Conservation (phyloP, 164 flowering plant genomes). For the Stephania yunnanensis region DNA sequence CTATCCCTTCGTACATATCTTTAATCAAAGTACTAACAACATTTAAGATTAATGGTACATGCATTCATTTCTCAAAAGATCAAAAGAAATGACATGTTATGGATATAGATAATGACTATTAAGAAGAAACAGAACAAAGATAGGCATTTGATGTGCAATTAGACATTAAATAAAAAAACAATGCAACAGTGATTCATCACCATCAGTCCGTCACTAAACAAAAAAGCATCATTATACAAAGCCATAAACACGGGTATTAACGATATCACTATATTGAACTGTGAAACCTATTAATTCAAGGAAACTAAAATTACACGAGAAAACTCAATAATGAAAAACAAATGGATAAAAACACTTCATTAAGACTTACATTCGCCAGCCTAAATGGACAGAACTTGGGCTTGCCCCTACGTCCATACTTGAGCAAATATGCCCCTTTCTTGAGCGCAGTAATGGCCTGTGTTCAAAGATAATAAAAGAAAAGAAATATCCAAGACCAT, state of each 20-base stretch:
- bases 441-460: constrained; percentile 96
- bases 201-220: too few relatives aligned
- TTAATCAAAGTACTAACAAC: background rate
- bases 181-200: too few relatives aligned
- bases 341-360: background rate
- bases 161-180: background rate
- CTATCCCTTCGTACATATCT: too few relatives aligned
- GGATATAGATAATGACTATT: background rate
- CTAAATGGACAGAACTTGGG: constrained; percentile 96
- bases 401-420: constrained; percentile 96
- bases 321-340: background rate
- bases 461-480: constrained; percentile 7
- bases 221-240: background rate
- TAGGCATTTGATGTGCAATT: background rate
- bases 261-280: background rate
- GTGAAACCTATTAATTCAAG: background rate
- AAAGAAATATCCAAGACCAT: constrained; percentile 9
- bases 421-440: constrained; percentile 86
- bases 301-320: background rate
- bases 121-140: constrained; percentile 1
- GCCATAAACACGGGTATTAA: background rate
- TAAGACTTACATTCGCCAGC: constrained; percentile 73
- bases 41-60: background rate
- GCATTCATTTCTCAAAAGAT: background rate
- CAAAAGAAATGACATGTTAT: background rate